phyloP scores from a whole-genome alignment of 352 stramenopile genomes.

The Globisporangium iwayamae region DNA sequence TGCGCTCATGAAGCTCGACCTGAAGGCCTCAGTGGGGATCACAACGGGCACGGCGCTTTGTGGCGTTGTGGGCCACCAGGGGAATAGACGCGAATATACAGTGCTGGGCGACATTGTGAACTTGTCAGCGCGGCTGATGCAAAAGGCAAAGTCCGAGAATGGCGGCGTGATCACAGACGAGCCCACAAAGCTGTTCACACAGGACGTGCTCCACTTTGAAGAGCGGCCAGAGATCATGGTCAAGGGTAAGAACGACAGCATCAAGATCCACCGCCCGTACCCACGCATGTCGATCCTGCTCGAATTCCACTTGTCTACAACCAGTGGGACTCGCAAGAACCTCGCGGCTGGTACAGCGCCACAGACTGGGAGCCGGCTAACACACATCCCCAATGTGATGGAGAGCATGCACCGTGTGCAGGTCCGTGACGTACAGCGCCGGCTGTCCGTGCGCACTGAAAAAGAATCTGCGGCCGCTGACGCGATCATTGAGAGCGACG shows the following conservation, averaged over 20 bases:
- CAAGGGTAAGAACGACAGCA: constrained; percentile 91
- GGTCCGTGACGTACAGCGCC: constrained; percentile 71
- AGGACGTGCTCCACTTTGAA: constrained; percentile 89
- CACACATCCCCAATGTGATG: constrained; percentile 75
- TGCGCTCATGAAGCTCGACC: constrained; percentile 47
- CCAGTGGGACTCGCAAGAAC: constrained; percentile 14
- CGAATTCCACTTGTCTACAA: constrained; percentile 62
- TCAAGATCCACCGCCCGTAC: constrained; percentile 86
- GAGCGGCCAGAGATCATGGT: constrained; percentile 85
- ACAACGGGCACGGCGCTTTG: constrained; percentile 91
- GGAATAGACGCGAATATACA: constrained; percentile 91
- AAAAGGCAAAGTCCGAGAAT: constrained; percentile 80
- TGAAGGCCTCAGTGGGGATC: constrained; percentile 90
- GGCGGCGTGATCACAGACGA: constrained; percentile 88
- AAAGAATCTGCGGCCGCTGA: constrained; percentile 34
- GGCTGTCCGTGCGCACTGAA: constrained; percentile 51
- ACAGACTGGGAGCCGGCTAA: constrained; percentile 18
- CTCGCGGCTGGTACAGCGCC: background rate
- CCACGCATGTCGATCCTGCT: constrained; percentile 83
- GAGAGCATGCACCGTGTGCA: constrained; percentile 86
- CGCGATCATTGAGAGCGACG: constrained; percentile 64
- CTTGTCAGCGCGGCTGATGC: constrained; percentile 90
- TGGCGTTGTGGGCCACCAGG: constrained; percentile 88
- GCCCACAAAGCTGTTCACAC: constrained; percentile 75
- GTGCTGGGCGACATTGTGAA: constrained; percentile 95